Evolutionary conservation across 352 stramenopile genomes (phyloP), one percentile per base, ranked within the genome.

Genomic region (Pilasporangium apinafurcum): DNA sequence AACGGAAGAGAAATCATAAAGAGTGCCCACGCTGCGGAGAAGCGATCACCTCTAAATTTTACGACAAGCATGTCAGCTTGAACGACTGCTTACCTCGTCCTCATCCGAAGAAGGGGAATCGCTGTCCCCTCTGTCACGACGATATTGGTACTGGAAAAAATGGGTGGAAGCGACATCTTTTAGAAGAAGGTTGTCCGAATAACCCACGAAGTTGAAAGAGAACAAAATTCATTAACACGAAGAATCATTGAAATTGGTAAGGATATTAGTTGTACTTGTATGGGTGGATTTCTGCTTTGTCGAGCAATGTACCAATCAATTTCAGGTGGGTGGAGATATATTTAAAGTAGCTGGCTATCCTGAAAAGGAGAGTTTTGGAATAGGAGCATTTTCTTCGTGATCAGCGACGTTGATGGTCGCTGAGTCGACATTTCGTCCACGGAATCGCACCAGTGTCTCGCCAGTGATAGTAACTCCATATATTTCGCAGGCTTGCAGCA

Each of bases 21-120:
- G 63, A 86, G 22, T 95, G 83, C 39, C 72, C 65, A 7, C 74
- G 78, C 6, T 95, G 83, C 37, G 69, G 75, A 20, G 83, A 95
- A 61, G 83, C 81, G 28, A 93, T 95, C 53, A 91, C 79, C 5
- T 37, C 56, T 18, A 87, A 88, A 53, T 93, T 89, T 38, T 92
- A 68, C 39, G 75, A 91, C 41, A 81, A 89, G 35, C 83, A 95
- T 48, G 76, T 91, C 13, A 57, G 53, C 0, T 57, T 87, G 10
- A 77, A 83, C 34, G 81, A 93, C 58, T 93, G 81, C 24, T 59
- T 68, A 8, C 72, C 69, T 25, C 62, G 72, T 14, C 66, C 65
- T 5, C 65, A 76, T 13, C 65, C 77, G 1, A 74, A 85, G 42
- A 53, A 71, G 8, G 78, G 66, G 34, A 91, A 68, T 28, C 78